phyloP scores from a whole-genome alignment of 768 basidiomycete genomes.

The Amanita thiersii region DNA sequence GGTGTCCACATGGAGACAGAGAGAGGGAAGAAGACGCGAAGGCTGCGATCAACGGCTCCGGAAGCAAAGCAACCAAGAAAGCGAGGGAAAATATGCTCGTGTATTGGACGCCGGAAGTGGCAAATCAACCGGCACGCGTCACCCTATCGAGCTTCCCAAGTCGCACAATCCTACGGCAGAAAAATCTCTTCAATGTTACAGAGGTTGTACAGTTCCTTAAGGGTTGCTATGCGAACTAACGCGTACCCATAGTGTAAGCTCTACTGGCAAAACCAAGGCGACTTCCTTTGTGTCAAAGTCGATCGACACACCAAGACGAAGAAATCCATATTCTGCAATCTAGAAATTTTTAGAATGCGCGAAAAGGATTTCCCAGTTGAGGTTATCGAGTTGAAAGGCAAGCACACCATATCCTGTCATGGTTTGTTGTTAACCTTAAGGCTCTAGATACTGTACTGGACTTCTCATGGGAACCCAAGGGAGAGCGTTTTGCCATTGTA shows the following conservation, averaged over 20 bases:
- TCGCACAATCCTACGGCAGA: slow-evolving; percentile 77
- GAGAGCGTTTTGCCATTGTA: slow-evolving; percentile 92
- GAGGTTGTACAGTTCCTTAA: slow-evolving; percentile 42
- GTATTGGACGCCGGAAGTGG: slow-evolving; percentile 97
- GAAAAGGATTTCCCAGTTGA: slow-evolving; percentile 98
- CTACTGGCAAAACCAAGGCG: slow-evolving; percentile 97
- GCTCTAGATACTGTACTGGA: slow-evolving; percentile 80
- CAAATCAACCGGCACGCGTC: slow-evolving; percentile 94
- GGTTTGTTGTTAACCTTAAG: background rate
- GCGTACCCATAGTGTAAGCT: slow-evolving; percentile 72
- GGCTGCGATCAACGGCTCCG: slow-evolving; percentile 21
- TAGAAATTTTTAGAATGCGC: slow-evolving; percentile 94
- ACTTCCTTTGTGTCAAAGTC: slow-evolving; percentile 98
- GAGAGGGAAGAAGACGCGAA: slow-evolving; percentile 66
- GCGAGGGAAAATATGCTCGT: slow-evolving; percentile 85
- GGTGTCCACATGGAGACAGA: slow-evolving; percentile 90
- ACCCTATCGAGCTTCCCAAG: slow-evolving; percentile 87
- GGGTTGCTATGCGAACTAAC: slow-evolving; percentile 5
- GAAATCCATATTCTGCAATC: slow-evolving; percentile 96
- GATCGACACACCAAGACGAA: slow-evolving; percentile 98
- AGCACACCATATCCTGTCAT: slow-evolving; percentile 7
- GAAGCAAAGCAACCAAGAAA: slow-evolving; percentile 50
- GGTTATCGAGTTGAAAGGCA: slow-evolving; percentile 95
- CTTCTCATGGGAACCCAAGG: slow-evolving; percentile 99
- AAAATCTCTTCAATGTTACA: slow-evolving; percentile 96